These are phyloP conservation scores for Chloropicon primus DNA, from an alignment of 139 green algal species.

Conservation along the genomic window DNA sequence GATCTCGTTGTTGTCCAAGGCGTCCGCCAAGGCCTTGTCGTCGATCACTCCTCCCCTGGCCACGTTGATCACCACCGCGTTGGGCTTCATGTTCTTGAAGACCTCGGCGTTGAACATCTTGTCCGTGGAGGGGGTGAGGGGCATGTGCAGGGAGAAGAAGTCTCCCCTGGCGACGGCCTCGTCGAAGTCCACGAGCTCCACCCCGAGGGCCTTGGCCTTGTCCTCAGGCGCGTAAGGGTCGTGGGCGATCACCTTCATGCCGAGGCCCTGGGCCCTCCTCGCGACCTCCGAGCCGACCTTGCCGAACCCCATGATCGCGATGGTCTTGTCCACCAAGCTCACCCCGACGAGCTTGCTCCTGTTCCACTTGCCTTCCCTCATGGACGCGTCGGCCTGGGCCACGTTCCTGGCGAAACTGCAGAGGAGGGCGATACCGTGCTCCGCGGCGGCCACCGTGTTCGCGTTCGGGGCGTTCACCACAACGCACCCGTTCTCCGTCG, in stretches of 20 bases:
- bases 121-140: constrained; percentile 51
- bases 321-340: constrained; percentile 77
- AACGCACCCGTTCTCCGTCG: constrained; percentile 76
- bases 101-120: constrained; percentile 74
- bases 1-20: constrained; percentile 60
- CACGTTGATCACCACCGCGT: constrained; percentile 85
- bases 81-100: constrained; percentile 63
- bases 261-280: constrained; percentile 69
- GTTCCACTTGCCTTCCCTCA: constrained; percentile 82
- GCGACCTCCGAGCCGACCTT: constrained; percentile 89
- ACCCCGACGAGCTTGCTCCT: constrained; percentile 70
- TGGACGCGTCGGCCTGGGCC: constrained; percentile 64
- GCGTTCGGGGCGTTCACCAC: constrained; percentile 96
- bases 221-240: constrained; percentile 83
- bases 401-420: constrained; percentile 75
- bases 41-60: constrained; percentile 88
- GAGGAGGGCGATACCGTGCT: constrained; percentile 93
- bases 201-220: constrained; percentile 52
- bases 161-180: constrained; percentile 45
- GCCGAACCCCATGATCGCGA: constrained; percentile 89
- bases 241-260: constrained; percentile 73
- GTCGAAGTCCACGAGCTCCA: constrained; percentile 74
- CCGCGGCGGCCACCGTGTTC: constrained; percentile 90
- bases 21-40: constrained; percentile 58
- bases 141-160: constrained; percentile 84